A percentile compares a stretch with the other conserved stretches of the same genome.
phyloP scores from a whole-genome alignment of 1,139 yeast genomes.

The Saccharomyces hybrid region DNA sequence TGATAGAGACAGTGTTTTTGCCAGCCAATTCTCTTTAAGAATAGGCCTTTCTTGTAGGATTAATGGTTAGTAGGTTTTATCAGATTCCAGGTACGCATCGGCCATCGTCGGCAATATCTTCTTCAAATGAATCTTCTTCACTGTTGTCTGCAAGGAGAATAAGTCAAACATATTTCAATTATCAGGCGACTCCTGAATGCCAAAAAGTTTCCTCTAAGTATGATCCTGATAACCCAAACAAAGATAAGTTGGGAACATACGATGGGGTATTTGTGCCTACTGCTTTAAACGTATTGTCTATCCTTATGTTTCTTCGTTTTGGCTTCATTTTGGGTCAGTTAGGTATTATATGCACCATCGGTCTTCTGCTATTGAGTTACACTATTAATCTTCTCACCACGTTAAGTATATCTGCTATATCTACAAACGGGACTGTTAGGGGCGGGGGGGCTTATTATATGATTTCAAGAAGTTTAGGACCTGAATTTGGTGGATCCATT shows the following conservation, averaged over 20 bases:
- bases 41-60: background rate
- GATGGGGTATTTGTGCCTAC: slow-evolving; percentile 78
- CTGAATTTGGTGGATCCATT: slow-evolving; percentile 79
- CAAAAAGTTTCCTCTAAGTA: slow-evolving; percentile 27
- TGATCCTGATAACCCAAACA: slow-evolving; percentile 31
- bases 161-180: slow-evolving; percentile 22
- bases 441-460: slow-evolving; percentile 84
- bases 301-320: slow-evolving; percentile 71
- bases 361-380: slow-evolving; percentile 53
- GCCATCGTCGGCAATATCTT: slow-evolving; percentile 5
- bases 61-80: slow-evolving; percentile 18
- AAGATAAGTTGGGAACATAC: slow-evolving; percentile 56
- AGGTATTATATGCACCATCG: slow-evolving; percentile 60
- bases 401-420: slow-evolving; percentile 66
- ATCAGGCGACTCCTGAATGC: slow-evolving; percentile 24
- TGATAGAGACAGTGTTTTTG: background rate
- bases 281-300: slow-evolving; percentile 66
- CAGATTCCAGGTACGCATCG: slow-evolving; percentile 33
- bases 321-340: slow-evolving; percentile 75
- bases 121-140: slow-evolving; percentile 19
- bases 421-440: slow-evolving; percentile 74
- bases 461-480: slow-evolving; percentile 74
- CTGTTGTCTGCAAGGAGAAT: slow-evolving; percentile 15
- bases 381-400: slow-evolving; percentile 62
- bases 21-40: background rate